Conservation (phyloP, 2,329 filamentous ascomycete species). For the Aspergillus neotritici region DNA sequence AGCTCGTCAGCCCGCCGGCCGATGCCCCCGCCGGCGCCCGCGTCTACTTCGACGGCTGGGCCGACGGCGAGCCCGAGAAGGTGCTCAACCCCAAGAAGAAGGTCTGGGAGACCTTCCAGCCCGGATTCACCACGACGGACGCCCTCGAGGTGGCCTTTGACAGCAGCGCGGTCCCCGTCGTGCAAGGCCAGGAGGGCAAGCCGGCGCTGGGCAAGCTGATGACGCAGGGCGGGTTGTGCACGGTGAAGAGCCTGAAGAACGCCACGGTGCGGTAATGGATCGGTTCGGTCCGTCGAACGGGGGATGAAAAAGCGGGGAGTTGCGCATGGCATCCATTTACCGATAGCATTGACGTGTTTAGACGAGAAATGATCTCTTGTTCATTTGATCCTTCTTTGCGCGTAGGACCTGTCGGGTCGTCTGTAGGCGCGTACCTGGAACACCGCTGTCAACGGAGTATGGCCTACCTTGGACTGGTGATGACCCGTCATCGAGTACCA, state of each 20-base stretch:
- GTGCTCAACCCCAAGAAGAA: constrained; percentile 99
- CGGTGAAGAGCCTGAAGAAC: constrained; percentile 70
- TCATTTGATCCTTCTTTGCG: too few species aligned
- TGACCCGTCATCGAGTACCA: too few species aligned
- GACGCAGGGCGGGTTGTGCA: constrained; percentile 77
- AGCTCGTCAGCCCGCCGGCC: constrained; percentile 79
- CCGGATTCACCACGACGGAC: constrained; percentile 87
- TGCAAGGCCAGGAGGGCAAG: constrained; percentile 60
- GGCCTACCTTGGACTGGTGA: too few species aligned
- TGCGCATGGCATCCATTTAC: too few species aligned
- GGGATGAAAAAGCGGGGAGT: constrained; percentile 9
- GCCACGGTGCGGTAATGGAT: constrained; percentile 70
- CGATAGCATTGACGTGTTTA: too few species aligned
- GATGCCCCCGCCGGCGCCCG: constrained; percentile 76
- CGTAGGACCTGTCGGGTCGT: too few species aligned
- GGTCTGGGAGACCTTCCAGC: constrained; percentile 95
- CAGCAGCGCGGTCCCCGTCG: constrained; percentile 66
- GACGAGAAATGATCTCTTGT: too few species aligned
- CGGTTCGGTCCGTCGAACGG: neutral
- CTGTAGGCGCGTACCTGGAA: too few species aligned
- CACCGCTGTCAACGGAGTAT: too few species aligned
- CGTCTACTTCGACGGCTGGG: constrained; percentile 89
- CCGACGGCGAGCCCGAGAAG: constrained; percentile 79
- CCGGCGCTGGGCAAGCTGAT: constrained; percentile 58
- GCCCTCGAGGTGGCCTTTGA: constrained; percentile 80